Evolutionary conservation across 805 yeast genomes (phyloP).

Genomic region (Torulaspora microellipsoides): DNA sequence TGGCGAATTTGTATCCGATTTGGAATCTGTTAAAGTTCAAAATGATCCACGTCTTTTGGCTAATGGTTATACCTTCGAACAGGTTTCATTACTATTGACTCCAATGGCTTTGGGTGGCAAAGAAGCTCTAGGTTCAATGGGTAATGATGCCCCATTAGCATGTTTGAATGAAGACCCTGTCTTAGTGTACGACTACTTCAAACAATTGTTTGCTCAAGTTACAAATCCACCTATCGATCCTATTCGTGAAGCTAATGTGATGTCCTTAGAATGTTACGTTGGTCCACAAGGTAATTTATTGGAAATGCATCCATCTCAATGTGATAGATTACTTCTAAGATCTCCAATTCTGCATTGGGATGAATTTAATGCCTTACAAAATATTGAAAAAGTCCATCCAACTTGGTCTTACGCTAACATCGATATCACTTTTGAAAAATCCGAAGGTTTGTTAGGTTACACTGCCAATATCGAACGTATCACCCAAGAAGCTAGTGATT

Average conservation of each 20-base stretch:
- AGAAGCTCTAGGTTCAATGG: conserved; percentile 97
- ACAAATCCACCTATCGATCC: conserved; percentile 99
- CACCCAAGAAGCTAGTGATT: conserved; percentile 80
- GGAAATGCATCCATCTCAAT: conserved; percentile 89
- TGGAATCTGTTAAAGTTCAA: conserved; percentile 46
- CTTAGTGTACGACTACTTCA: conserved; percentile 85
- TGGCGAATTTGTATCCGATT: conserved; percentile 20
- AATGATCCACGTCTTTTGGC: conserved; percentile 80
- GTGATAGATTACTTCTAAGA: conserved; percentile 76
- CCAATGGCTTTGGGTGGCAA: conserved; percentile 94
- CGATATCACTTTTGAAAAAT: conserved; percentile 82
- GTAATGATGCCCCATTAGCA: conserved; percentile 94
- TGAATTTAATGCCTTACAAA: conserved; percentile 70
- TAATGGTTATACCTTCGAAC: conserved; percentile 93
- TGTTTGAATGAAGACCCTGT: conserved; percentile 92
- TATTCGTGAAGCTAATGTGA: conserved; percentile 91
- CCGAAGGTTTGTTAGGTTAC: conserved; percentile 84
- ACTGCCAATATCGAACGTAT: conserved; percentile 78
- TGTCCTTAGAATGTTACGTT: conserved; percentile 94
- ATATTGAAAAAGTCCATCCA: conserved; percentile 73
- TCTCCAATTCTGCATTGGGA: conserved; percentile 76
- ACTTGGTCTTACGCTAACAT: conserved; percentile 78
- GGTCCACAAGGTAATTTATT: conserved; percentile 96
- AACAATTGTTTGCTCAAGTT: conserved; percentile 95
- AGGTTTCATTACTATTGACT: conserved; percentile 70